Evolutionary conservation across 129 eudicot genomes (phyloP).

Genomic region (Glebionis coronaria): DNA sequence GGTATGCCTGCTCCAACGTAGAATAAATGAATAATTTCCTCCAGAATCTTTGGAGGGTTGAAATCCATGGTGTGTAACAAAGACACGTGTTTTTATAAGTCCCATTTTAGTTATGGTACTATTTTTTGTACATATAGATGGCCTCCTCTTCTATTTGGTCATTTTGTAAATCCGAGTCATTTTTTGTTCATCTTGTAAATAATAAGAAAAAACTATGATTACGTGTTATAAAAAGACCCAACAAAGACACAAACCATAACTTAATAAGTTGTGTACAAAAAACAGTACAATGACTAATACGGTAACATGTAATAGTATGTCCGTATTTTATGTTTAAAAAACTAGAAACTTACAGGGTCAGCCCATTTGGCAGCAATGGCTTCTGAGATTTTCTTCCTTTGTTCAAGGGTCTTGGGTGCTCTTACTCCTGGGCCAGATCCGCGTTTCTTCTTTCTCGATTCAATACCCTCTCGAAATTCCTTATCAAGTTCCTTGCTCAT

Average conservation of each 20-base stretch:
- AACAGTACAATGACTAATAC: too few relatives aligned
- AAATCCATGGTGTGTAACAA: not conserved
- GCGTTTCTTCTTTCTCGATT: constrained; percentile 44
- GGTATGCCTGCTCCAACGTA: constrained; percentile 51
- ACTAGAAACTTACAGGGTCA: constrained; percentile 76
- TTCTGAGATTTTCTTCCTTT: constrained; percentile 79
- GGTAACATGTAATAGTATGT: too few relatives aligned
- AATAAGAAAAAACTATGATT: too few relatives aligned
- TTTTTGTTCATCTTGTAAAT: too few relatives aligned
- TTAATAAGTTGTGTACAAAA: too few relatives aligned
- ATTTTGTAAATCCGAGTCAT: too few relatives aligned
- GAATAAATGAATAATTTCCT: constrained; percentile 4
- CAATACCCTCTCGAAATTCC: constrained; percentile 62
- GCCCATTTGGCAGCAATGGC: constrained; percentile 99
- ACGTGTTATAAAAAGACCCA: too few relatives aligned
- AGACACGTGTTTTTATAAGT: too few relatives aligned
- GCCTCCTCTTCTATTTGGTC: too few relatives aligned
- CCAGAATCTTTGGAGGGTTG: not conserved
- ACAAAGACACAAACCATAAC: too few relatives aligned
- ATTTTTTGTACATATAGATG: too few relatives aligned
- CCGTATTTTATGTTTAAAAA: not conserved
- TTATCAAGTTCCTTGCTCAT: constrained; percentile 48
- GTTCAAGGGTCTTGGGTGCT: constrained; percentile 81
- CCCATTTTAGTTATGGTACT: too few relatives aligned
- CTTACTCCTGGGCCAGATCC: constrained; percentile 48